Evolutionary conservation across 2,329 filamentous ascomycete species (phyloP).

Genomic region (Hypoxylon sp.): DNA sequence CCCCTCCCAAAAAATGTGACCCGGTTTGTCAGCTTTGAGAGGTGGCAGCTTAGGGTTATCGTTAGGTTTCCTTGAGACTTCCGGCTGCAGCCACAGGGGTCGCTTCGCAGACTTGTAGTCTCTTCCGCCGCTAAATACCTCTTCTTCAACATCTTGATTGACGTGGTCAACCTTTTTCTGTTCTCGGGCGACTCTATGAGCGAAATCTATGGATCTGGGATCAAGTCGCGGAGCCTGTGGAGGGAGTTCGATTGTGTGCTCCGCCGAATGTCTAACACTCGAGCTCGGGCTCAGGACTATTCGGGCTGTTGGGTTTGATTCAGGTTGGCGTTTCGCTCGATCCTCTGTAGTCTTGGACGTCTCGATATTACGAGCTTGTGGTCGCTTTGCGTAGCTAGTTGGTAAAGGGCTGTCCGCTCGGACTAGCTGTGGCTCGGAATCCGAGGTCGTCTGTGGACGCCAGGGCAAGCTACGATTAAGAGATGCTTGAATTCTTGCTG

Average conservation of each 20-base stretch:
- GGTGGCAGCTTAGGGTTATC: background rate
- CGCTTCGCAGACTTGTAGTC: background rate
- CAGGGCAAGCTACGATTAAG: background rate
- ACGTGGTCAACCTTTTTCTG: constrained; percentile 2
- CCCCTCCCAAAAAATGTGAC: background rate
- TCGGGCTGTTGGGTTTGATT: constrained; percentile 1
- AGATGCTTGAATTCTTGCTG: background rate
- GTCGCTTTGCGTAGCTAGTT: background rate
- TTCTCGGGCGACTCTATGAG: constrained; percentile 16
- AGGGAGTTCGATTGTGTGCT: background rate
- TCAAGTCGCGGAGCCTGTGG: constrained; percentile 18
- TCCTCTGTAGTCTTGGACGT: background rate
- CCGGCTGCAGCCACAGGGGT: constrained; percentile 1
- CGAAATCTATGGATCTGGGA: constrained; percentile 30
- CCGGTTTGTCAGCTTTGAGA: background rate
- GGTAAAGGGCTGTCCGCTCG: background rate
- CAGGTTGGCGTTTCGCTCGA: background rate
- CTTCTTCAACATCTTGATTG: background rate
- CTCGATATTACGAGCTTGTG: background rate
- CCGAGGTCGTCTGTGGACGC: background rate
- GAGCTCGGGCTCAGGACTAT: constrained; percentile 16
- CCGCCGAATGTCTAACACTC: background rate
- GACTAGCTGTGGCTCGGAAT: constrained; percentile 2
- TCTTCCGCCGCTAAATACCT: background rate
- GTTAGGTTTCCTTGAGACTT: background rate